Base-by-base conservation (phyloP, 192 early-diverging fungal species). In the Pilobolus umbonatus region DNA sequence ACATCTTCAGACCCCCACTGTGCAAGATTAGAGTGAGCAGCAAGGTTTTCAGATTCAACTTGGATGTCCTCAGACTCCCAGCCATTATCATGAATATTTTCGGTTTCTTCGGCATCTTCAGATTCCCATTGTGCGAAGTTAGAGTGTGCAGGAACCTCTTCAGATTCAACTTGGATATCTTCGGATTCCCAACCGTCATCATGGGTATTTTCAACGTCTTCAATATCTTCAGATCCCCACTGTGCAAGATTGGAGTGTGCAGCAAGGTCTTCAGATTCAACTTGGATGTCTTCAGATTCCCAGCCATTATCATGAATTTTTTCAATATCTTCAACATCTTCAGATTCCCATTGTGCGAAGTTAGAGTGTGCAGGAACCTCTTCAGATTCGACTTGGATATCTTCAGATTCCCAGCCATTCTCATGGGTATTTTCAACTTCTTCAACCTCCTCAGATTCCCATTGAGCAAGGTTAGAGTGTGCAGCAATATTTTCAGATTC, bases 211-310 rank as follows among this genome's bases (percentile, higher is more conserved):
- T 22, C 29, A 15, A 7, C 47, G 9, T 28, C 15, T 11, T 53
- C 34, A 17, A 53, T 12, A 24, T 53, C 51, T 21, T 53, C 51
- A n/a, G 31, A 34, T 9, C 36, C 19, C 51, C 51, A 53, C 14
- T 12, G 19, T 35, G 51, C n/a, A 21, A 19, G 31, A 9, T 22
- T 26, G 12, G 32, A 30, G 34, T 40, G 38, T n/a, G n/a, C n/a
- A n/a, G n/a, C n/a, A n/a, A n/a, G n/a, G n/a, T n/a, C n/a, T n/a
- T n/a, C n/a, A n/a, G n/a, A n/a, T n/a, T n/a, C n/a, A n/a, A n/a
- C n/a, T n/a, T n/a, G n/a, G n/a, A n/a, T n/a, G n/a, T n/a, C n/a
- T n/a, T n/a, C n/a, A n/a, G n/a, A n/a, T n/a, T n/a, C n/a, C n/a
- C n/a, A n/a, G n/a, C n/a, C n/a, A n/a, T n/a, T 38, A 12, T 12